These are phyloP conservation scores for Coelomomyces lativittatus DNA, from an alignment of 371 early-diverging fungal genomes.

Conservation along the genomic window DNA sequence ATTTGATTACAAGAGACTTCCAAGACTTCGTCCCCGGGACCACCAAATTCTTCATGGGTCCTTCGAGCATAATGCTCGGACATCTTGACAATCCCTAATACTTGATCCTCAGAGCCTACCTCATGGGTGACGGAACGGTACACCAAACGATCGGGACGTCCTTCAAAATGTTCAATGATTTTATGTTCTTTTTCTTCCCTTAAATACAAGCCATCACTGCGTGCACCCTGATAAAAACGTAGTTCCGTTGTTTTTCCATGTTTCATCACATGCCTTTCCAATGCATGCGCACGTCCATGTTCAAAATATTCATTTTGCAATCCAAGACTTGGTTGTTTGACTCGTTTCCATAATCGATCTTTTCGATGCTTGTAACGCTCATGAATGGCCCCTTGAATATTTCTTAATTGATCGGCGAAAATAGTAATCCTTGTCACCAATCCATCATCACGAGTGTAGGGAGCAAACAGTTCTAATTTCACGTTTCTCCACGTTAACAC, in stretches of 20 bases:
- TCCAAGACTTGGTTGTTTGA: slow-evolving; percentile 10
- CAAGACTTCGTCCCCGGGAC: neutral
- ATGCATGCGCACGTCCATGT: slow-evolving; percentile 20
- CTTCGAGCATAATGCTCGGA: slow-evolving; percentile 25
- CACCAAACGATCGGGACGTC: slow-evolving; percentile 18
- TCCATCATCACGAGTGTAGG: slow-evolving; percentile 25
- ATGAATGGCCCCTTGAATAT: slow-evolving; percentile 11
- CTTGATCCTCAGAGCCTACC: neutral
- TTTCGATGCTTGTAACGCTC: slow-evolving; percentile 18
- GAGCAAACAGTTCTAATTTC: slow-evolving; percentile 22
- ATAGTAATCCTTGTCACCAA: slow-evolving; percentile 21
- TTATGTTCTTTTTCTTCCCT: slow-evolving; percentile 11
- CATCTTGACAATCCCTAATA: slow-evolving; percentile 17
- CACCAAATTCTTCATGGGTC: slow-evolving; percentile 1
- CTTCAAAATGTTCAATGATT: slow-evolving; percentile 17
- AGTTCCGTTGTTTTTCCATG: slow-evolving; percentile 17
- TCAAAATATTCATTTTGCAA: slow-evolving; percentile 20
- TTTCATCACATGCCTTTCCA: slow-evolving; percentile 24
- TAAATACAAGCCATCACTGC: slow-evolving; percentile 22
- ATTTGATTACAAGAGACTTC: neutral
- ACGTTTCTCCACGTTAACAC: slow-evolving; percentile 14
- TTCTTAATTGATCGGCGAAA: slow-evolving; percentile 11
- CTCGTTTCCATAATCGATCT: slow-evolving; percentile 19
- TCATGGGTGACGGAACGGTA: slow-evolving; percentile 26
- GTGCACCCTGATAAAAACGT: slow-evolving; percentile 20